phyloP scores from a whole-genome alignment of 108 stramenopile species.

The Skeletonema grethae region DNA sequence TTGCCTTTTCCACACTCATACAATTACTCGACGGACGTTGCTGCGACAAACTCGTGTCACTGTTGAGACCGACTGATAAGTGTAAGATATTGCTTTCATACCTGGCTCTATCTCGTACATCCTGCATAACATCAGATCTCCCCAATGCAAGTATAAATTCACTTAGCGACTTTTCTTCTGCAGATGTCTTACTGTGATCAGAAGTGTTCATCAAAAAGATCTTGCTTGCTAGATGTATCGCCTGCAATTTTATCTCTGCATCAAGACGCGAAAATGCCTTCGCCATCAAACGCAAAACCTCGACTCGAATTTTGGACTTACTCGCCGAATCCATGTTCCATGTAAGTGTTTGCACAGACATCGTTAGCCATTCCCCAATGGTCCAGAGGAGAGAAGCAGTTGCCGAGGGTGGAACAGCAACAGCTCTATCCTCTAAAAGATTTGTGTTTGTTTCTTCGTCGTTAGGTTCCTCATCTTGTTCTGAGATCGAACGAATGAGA shows the following conservation, averaged over 20 bases:
- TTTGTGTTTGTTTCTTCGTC: constrained; percentile 38
- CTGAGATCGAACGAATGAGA: constrained; percentile 57
- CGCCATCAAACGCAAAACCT: constrained; percentile 87
- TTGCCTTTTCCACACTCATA: constrained; percentile 50
- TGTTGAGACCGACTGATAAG: constrained; percentile 52
- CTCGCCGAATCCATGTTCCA: constrained; percentile 27
- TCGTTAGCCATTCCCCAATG: constrained; percentile 72
- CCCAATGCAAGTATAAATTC: constrained; percentile 95
- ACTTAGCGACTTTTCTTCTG: constrained; percentile 59
- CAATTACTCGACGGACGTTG: constrained; percentile 23
- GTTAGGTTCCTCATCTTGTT: constrained; percentile 43
- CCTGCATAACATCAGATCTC: constrained; percentile 87
- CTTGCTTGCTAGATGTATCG: constrained; percentile 92
- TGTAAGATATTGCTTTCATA: constrained; percentile 86
- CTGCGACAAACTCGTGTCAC: constrained; percentile 62
- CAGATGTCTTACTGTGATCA: constrained; percentile 14
- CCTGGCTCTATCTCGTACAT: constrained; percentile 95
- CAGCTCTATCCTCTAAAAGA: constrained; percentile 31
- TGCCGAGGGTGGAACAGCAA: constrained; percentile 58
- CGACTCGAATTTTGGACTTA: constrained; percentile 61
- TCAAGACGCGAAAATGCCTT: constrained; percentile 71
- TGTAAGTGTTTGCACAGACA: constrained; percentile 19
- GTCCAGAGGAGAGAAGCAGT: constrained; percentile 75
- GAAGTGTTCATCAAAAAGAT: constrained; percentile 51
- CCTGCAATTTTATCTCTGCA: constrained; percentile 85